Evolutionary conservation across 192 early-diverging fungal species (phyloP).

Genomic region (Nowakowskiella sp.): DNA sequence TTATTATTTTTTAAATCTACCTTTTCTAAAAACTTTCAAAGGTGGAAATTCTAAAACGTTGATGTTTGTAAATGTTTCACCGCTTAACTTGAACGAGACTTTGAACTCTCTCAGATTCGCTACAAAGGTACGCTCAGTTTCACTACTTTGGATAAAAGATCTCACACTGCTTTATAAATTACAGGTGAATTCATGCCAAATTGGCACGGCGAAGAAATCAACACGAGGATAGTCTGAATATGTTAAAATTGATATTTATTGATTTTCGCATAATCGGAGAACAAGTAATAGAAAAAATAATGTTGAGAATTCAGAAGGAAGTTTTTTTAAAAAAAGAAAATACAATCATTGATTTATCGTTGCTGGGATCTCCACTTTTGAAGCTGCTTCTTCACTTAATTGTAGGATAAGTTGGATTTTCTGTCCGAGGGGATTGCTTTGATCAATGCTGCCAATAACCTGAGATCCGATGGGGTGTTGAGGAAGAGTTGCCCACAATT

Average conservation of each 20-base stretch:
- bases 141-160: background rate
- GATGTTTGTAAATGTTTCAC: slow-evolving; percentile 97
- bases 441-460: too few species aligned
- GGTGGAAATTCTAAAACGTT: slow-evolving; percentile 94
- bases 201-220: slow-evolving; percentile 60
- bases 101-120: slow-evolving; percentile 90
- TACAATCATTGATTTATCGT: too few species aligned
- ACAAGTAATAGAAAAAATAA: background rate
- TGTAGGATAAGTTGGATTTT: too few species aligned
- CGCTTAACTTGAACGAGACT: slow-evolving; percentile 79
- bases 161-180: background rate
- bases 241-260: background rate
- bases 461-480: too few species aligned
- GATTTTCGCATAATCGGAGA: background rate
- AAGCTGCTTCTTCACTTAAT: too few species aligned
- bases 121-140: slow-evolving; percentile 56
- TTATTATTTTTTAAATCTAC: background rate
- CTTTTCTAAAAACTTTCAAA: background rate
- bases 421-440: too few species aligned
- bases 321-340: slow-evolving; percentile 3
- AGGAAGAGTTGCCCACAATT: too few species aligned
- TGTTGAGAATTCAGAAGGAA: background rate
- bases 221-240: background rate
- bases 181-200: slow-evolving; percentile 72
- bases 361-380: too few species aligned